These are phyloP conservation scores for Ensete ventricosum DNA, from an alignment of 176 grass and related monocot species.

Conservation along the genomic window DNA sequence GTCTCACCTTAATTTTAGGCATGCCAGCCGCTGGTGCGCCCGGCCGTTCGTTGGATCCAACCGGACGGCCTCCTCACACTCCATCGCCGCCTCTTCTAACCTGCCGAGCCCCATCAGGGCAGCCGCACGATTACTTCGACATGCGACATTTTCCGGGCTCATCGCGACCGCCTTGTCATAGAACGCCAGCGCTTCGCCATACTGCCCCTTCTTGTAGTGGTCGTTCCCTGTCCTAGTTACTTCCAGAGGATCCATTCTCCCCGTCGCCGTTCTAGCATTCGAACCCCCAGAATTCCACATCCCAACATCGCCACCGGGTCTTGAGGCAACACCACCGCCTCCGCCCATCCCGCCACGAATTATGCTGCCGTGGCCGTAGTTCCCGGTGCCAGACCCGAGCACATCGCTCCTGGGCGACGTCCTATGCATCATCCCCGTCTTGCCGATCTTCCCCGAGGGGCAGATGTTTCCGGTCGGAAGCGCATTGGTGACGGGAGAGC, in stretches of 20 bases:
- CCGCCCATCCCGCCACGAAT: background rate
- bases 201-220: conserved; percentile 11
- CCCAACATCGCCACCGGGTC: background rate
- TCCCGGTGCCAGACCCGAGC: conserved; percentile 4
- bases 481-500: conserved; percentile 7
- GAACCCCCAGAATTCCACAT: background rate
- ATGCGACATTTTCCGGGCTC: background rate
- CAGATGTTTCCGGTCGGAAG: conserved; percentile 10
- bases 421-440: conserved; percentile 1
- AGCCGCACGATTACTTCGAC: conserved; percentile 10
- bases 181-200: background rate
- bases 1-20: background rate
- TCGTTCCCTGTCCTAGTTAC: conserved; percentile 12
- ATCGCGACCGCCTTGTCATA: conserved; percentile 6
- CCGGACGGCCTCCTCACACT: conserved; percentile 5
- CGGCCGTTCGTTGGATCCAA: conserved; percentile 9
- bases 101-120: conserved; percentile 8
- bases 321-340: background rate
- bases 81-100: background rate
- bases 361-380: conserved; percentile 8
- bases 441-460: conserved; percentile 10
- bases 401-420: background rate
- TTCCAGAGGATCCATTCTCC: conserved; percentile 7
- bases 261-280: background rate
- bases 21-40: conserved; percentile 1